A percentile compares a stretch with the other conserved stretches of the same genome.
These are phyloP conservation scores for Kodamaea hsintzibuensis DNA, from an alignment of 805 yeast genomes.

Conservation along the genomic window DNA sequence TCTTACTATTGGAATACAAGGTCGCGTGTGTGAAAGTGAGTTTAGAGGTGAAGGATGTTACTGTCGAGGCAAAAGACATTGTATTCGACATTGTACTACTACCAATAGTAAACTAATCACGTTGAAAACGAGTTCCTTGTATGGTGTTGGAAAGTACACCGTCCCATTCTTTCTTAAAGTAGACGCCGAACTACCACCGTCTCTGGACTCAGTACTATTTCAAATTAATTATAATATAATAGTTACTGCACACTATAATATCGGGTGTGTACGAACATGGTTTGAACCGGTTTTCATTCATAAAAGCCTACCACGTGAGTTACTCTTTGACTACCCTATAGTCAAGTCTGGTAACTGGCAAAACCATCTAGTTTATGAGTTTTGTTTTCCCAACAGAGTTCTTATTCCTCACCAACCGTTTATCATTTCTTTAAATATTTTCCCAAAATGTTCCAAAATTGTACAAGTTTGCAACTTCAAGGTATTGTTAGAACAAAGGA, in stretches of 20 bases:
- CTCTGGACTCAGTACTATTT: background rate
- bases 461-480: conserved; percentile 13
- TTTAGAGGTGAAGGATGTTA: background rate
- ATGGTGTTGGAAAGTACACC: background rate
- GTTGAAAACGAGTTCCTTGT: background rate
- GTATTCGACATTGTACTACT: background rate
- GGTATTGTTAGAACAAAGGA: conserved; percentile 13
- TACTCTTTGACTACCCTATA: conserved; percentile 8
- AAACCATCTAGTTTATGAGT: conserved; percentile 17
- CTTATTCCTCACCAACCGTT: conserved; percentile 16
- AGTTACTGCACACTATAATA: background rate
- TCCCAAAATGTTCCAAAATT: conserved; percentile 8
- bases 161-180: background rate
- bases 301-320: background rate
- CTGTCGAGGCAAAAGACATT: background rate
- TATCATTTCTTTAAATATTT: conserved; percentile 8
- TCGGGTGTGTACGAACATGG: background rate
- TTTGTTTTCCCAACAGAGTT: conserved; percentile 15
- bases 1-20: background rate
- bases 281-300: background rate
- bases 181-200: background rate
- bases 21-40: background rate
- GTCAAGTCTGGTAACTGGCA: conserved; percentile 22
- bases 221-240: background rate
- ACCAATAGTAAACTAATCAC: background rate